phyloP scores from a whole-genome alignment of 179 eudicot genomes.

The Drosera spatulata region DNA sequence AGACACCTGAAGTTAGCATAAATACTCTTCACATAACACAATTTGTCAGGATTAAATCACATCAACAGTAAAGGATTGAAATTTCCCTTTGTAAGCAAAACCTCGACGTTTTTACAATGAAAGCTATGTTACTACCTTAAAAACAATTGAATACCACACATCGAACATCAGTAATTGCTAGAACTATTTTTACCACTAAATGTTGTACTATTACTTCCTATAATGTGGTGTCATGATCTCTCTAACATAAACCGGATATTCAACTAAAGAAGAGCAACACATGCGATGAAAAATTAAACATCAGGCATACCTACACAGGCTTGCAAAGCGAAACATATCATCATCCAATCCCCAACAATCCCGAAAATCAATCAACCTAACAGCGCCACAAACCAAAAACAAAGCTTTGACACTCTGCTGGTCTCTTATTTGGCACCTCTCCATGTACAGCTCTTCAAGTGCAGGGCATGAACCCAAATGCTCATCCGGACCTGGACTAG shows the following conservation, averaged over 20 bases:
- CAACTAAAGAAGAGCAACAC: background rate
- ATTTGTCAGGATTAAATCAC: no score
- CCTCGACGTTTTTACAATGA: no score
- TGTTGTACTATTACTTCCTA: no score
- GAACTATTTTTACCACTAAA: no score
- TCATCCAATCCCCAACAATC: conserved; percentile 97
- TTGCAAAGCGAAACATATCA: conserved; percentile 42
- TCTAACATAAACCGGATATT: background rate
- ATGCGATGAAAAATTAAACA: background rate
- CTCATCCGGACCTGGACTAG: conserved; percentile 67
- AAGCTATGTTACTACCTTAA: no score
- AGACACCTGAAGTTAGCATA: no score
- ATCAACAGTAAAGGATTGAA: no score
- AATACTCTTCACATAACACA: no score
- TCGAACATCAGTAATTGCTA: no score
- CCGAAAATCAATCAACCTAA: conserved; percentile 51
- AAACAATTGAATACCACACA: no score
- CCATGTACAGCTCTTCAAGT: conserved; percentile 68
- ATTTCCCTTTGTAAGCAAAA: no score
- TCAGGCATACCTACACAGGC: conserved; percentile 56
- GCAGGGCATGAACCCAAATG: conserved; percentile 65
- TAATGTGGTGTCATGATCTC: no score
- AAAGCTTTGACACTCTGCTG: conserved; percentile 55
- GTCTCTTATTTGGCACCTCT: conserved; percentile 60
- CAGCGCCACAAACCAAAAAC: conserved; percentile 57